phyloP scores from a whole-genome alignment of 2,329 filamentous ascomycete species.

The Aspergillus ustus region DNA sequence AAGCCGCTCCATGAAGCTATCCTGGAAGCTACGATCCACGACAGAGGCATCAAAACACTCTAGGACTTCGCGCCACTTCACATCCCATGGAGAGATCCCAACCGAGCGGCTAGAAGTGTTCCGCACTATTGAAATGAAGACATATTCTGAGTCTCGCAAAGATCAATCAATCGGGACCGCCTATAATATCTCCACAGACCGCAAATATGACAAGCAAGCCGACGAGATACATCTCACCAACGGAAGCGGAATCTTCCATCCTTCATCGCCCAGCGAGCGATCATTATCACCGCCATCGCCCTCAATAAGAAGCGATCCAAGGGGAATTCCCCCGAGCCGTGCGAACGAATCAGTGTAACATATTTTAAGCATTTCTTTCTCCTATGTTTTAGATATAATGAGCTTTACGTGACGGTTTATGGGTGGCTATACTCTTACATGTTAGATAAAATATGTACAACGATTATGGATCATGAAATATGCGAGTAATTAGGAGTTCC shows the following conservation, averaged over 20 bases:
- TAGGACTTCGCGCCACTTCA: constrained; percentile 18
- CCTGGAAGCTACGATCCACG: constrained; percentile 25
- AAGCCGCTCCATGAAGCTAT: constrained; percentile 23
- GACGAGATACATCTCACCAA: constrained; percentile 28
- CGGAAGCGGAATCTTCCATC: constrained; percentile 18
- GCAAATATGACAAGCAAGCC: constrained; percentile 20
- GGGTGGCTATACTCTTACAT: neutral
- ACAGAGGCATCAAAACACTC: constrained; percentile 29
- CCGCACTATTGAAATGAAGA: constrained; percentile 43
- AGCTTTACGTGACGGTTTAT: neutral
- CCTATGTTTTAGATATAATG: neutral
- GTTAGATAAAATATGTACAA: neutral
- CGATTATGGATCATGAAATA: neutral
- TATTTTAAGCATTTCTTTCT: neutral
- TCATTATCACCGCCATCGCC: constrained; percentile 18
- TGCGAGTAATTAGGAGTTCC: neutral
- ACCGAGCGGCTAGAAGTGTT: constrained; percentile 35
- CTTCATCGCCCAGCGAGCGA: constrained; percentile 29
- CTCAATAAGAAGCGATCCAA: constrained; percentile 19
- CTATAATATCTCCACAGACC: constrained; percentile 26
- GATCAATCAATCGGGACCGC: constrained; percentile 20
- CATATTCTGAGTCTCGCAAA: constrained; percentile 33
- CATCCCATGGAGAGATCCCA: constrained; percentile 23
- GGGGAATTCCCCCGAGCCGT: neutral
- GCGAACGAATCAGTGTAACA: constrained; percentile 6